Base-by-base conservation (phyloP, 495 filamentous ascomycete genomes). In the Penicillium verhagenii region DNA sequence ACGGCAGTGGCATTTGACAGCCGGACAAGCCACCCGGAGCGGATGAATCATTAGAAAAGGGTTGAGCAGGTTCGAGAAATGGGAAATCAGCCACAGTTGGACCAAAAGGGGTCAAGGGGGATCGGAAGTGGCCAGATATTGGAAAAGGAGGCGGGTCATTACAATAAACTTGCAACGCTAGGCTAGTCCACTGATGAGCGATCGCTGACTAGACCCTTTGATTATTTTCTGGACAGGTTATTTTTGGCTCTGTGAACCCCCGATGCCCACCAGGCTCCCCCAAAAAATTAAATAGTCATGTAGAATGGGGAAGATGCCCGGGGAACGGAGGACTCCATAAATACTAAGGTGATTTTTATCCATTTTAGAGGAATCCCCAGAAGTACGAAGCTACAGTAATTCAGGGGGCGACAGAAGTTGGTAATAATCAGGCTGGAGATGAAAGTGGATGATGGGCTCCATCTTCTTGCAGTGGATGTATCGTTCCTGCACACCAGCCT, bases 141-240 rank as follows among this genome's bases (percentile, higher is more conserved):
- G 46, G 38, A 56, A 49, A 53, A 11, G 38, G 38, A 28, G 35
- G 29, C 14, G 28, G 38, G 21, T 31, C 28, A 18, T 24, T 56
- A 60, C 64, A 61, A 59, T 67, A 60, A 67, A 62, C 55, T 50
- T 67, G 61, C 53, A 54, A 67, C 61, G 58, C 59, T 63, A 65
- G 61, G 47, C 24, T 43, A 35, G 50, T 39, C 28, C 47, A 45
- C 45, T 20, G 45, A 47, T 47, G 40, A 58, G 49, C 56, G 62
- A 62, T 62, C 59, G 58, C 40, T 46, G 58, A 56, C 56, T 62
- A 65, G 62, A 47, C 56, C 53, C 47, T 55, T 57, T 38, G 47
- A n/a, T 23, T 46, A 18, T 24, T 24, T 7, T 6, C 23, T 28
- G 53, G 56, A 59, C 59, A 63, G 53, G 43, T 64, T 66, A 63